phyloP scores from a whole-genome alignment of 352 stramenopile species.

The Phytophthora sojae region DNA sequence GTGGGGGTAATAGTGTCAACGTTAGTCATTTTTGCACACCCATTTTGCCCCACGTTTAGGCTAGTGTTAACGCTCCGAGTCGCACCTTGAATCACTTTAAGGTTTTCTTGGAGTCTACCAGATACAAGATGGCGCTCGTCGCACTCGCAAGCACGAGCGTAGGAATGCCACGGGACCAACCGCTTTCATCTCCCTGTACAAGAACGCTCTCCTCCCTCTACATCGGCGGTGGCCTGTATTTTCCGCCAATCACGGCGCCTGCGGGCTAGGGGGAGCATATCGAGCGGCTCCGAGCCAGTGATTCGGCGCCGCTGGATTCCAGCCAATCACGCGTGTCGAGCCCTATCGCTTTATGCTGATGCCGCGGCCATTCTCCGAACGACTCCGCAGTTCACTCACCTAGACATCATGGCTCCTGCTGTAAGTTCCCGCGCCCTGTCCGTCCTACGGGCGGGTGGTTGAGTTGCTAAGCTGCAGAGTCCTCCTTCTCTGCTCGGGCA shows the following conservation, averaged over 20 bases:
- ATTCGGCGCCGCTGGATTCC: constrained; percentile 25
- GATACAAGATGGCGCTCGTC: constrained; percentile 86
- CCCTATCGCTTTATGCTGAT: not conserved
- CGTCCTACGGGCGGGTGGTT: constrained; percentile 41
- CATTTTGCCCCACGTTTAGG: not conserved
- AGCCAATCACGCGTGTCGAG: constrained; percentile 31
- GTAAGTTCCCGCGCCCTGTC: constrained; percentile 43
- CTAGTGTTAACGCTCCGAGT: not conserved
- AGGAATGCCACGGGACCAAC: constrained; percentile 49
- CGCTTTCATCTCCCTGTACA: constrained; percentile 56
- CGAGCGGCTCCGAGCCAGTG: constrained; percentile 41
- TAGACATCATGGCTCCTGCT: constrained; percentile 60
- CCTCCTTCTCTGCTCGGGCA: constrained; percentile 86
- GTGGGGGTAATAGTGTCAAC: constrained; percentile 2
- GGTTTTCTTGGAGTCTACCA: constrained; percentile 84
- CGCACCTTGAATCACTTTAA: constrained; percentile 94
- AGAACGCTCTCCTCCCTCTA: constrained; percentile 47
- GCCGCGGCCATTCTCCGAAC: constrained; percentile 49
- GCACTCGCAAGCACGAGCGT: not conserved
- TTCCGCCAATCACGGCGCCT: constrained; percentile 46
- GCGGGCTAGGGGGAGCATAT: not conserved
- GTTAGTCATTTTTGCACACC: constrained; percentile 15
- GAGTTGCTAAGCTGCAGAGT: constrained; percentile 90
- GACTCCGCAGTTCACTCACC: constrained; percentile 36
- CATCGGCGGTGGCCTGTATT: constrained; percentile 26